Base-by-base conservation (phyloP, 768 basidiomycete genomes). In the Candolleomyces aberdarensis region DNA sequence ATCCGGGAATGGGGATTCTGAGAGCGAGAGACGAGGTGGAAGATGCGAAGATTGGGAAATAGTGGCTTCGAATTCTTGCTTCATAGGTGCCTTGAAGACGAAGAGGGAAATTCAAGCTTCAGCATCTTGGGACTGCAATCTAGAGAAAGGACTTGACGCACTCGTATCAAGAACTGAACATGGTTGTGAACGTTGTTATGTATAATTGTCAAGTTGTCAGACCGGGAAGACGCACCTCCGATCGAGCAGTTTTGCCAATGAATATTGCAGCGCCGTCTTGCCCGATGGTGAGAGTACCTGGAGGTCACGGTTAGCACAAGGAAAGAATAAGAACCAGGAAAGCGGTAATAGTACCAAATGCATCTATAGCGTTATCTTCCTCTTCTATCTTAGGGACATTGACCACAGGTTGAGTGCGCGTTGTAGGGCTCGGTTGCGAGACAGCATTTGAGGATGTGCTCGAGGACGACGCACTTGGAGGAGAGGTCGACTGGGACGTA, bases 181-280 rank as follows among this genome's bases (percentile, higher is more conserved):
- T 19, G 62, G 20, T 49, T 57, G 59, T 62, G 39, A 63, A 62
- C 47, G 47, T n/a, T 44, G 14, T 19, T 29, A 9, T 10, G 13
- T 44, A 14, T 5, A 19, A 36, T n/a, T 39, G 26, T 26, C 26
- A 26, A 26, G 26, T 26, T 26, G 26, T 26, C 26, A 31, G 43
- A 6, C 20, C 36, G 20, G 52, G n/a, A 10, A 36, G 11, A 66
- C 81, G 55, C 64, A 88, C 88, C 79, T 91, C 88, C 22, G 86
- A 78, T 41, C 87, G 82, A 6, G 89, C 85, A 0, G 87, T 90
- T 60, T 80, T 78, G 17, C 89, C 87, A 60, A 86, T 76, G 68
- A 85, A 88, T 40, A 72, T 78, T 0, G 81, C 77, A 63, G 83
- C 83, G 0, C 85, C 85, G 51, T 80, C 70, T 22, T 78, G 69